Conservation (phyloP, 75 land plant genomes). For the Pinus albicaulis region DNA sequence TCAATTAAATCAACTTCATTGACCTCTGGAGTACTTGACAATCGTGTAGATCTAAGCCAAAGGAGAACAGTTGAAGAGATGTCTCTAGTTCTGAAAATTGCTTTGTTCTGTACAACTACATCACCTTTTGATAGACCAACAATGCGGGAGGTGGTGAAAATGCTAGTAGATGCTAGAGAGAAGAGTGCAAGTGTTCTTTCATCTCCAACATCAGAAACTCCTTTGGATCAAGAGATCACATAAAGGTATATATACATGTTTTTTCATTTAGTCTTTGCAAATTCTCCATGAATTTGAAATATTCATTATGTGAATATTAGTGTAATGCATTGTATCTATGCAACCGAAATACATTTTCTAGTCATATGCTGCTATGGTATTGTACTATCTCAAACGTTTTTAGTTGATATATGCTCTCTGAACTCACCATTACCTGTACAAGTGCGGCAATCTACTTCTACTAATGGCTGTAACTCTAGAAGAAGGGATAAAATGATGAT, state of each 20-base stretch:
- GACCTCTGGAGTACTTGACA: slow-evolving; percentile 39
- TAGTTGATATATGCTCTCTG: no score
- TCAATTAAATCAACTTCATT: slow-evolving; percentile 22
- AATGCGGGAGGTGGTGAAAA: slow-evolving; percentile 71
- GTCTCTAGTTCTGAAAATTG: slow-evolving; percentile 72
- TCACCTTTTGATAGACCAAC: slow-evolving; percentile 65
- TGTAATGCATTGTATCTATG: no score
- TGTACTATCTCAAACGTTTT: no score
- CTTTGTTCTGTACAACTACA: slow-evolving; percentile 60
- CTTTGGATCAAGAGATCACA: slow-evolving; percentile 21
- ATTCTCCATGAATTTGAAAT: no score
- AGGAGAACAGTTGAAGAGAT: slow-evolving; percentile 39
- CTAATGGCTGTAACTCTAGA: no score
- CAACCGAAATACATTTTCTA: no score
- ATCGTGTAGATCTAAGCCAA: slow-evolving; percentile 35
- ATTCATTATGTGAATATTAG: no score
- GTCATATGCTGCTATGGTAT: no score
- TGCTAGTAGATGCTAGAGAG: slow-evolving; percentile 57
- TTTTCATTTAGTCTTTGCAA: background rate
- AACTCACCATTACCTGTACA: no score
- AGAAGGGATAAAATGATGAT: no score
- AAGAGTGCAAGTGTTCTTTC: background rate
- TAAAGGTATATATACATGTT: background rate
- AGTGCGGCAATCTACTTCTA: no score
- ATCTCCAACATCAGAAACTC: slow-evolving; percentile 40